Evolutionary conservation across 495 filamentous ascomycete species (phyloP), one percentile per base, ranked within the genome.

Genomic region (Entonaema liquescens): DNA sequence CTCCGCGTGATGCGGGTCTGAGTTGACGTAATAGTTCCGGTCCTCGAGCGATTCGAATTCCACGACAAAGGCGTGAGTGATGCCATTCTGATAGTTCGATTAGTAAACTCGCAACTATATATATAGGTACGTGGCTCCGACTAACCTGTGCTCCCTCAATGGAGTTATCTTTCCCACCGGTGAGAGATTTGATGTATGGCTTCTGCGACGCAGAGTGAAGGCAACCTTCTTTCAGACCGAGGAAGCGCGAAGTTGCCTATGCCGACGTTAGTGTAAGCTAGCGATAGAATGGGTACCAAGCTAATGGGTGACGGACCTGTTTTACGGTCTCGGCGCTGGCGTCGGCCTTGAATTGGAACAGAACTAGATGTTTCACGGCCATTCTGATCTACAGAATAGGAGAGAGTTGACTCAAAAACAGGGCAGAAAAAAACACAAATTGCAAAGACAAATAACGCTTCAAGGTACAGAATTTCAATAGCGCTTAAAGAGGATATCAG

Each of bases 131-230:
- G 11, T 33, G 11, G 31, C 7, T 35, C n/a, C 29, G 29, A 56
- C 29, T 19, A 80, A 92, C 91, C 77, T 90, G 85, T 12, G 84
- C 76, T 5, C 87, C 89, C 77, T 93, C 91, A 0, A 79, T 78
- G 1, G 88, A 91, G 72, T 89, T 90, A 68, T 93, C 87, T 56
- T 74, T 77, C 0, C 91, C 90, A 2, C 88, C 91, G 0, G 82
- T 85, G 4, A 83, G 71, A 0, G 86, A 80, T 50, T 81, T 81
- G 68, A 93, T 87, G 72, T 92, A 93, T 0, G 83, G 84, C 26
- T 80, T 75, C 17, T 85, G 69, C 7, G 79, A 79, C 1, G 72
- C 79, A 5, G 86, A 83, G 56, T 87, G 84, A 0, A 85, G 23
- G 77, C 87, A 89, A 9, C 78, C 76, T 13, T 79, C 66, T 35